A percentile compares a stretch with the other conserved stretches of the same genome.
Evolutionary conservation across 2,329 filamentous ascomycete species (phyloP).

Genomic region (Exophiala mesophila): DNA sequence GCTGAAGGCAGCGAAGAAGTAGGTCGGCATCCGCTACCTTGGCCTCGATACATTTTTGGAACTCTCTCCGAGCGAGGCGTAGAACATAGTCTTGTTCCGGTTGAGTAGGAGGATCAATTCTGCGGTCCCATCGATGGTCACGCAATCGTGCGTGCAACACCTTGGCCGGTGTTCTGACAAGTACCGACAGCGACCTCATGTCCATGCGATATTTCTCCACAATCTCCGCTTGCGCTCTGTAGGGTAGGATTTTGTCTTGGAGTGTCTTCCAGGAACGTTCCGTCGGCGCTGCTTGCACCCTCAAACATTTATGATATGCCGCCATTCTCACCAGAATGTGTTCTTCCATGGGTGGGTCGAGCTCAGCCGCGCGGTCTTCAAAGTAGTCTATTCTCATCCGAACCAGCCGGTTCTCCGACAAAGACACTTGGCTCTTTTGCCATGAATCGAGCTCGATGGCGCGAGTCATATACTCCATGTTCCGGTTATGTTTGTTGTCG

Average conservation of each 20-base stretch:
- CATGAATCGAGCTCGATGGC: slow-evolving; percentile 12
- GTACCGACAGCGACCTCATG: slow-evolving; percentile 4
- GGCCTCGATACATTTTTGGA: slow-evolving; percentile 15
- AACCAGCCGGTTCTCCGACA: slow-evolving; percentile 1
- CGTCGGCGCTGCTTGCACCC: slow-evolving; percentile 30
- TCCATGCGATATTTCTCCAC: slow-evolving; percentile 18
- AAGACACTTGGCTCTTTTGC: slow-evolving; percentile 4
- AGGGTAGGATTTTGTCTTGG: slow-evolving; percentile 26
- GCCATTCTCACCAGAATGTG: slow-evolving; percentile 35
- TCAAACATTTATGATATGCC: slow-evolving; percentile 36
- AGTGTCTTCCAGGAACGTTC: slow-evolving; percentile 29
- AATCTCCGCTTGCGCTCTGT: slow-evolving; percentile 25
- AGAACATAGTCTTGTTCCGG: slow-evolving; percentile 28
- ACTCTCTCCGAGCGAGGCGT: slow-evolving; percentile 21
- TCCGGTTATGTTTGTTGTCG: slow-evolving; percentile 7
- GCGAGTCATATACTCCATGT: slow-evolving; percentile 15
- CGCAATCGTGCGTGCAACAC: slow-evolving; percentile 17
- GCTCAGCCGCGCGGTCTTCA: slow-evolving; percentile 32
- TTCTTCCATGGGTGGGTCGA: slow-evolving; percentile 34
- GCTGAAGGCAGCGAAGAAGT: slow-evolving; percentile 27
- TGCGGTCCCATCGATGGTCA: slow-evolving; percentile 11
- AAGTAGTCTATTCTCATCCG: slow-evolving; percentile 26
- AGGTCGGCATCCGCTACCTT: slow-evolving; percentile 28
- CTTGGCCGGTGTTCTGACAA: slow-evolving; percentile 4
- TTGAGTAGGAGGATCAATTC: slow-evolving; percentile 1